Percentiles rank a stretch among this genome's conserved stretches.
These are phyloP conservation scores for Ensete glaucum DNA, from an alignment of 176 grass and related monocot species.

Conservation along the genomic window DNA sequence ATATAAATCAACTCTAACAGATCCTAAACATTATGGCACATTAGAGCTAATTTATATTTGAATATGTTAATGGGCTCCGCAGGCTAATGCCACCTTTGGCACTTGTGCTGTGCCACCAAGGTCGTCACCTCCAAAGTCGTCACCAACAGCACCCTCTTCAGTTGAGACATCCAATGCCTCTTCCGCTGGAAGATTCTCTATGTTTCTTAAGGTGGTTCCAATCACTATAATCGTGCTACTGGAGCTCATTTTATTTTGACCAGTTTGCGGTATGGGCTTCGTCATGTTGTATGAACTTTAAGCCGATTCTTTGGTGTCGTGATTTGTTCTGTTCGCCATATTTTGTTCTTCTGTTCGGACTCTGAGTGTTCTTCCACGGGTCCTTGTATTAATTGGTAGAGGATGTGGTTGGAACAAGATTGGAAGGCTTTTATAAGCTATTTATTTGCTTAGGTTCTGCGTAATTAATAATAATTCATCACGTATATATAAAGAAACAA, in stretches of 20 bases:
- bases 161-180: background rate
- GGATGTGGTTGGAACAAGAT: too few species aligned
- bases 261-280: background rate
- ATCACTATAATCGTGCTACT: background rate
- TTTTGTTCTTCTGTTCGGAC: too few species aligned
- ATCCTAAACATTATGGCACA: background rate
- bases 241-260: background rate
- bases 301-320: too few species aligned
- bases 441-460: too few species aligned
- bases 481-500: too few species aligned
- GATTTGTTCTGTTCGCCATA: too few species aligned
- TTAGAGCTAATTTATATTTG: background rate
- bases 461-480: too few species aligned
- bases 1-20: background rate
- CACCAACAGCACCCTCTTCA: background rate
- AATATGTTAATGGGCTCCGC: background rate
- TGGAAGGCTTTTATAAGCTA: too few species aligned
- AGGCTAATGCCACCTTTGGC: slow-evolving; percentile 45
- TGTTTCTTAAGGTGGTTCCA: slow-evolving; percentile 1
- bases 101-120: slow-evolving; percentile 24
- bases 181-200: background rate
- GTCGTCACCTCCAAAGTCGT: background rate
- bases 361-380: too few species aligned
- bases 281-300: background rate
- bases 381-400: too few species aligned